phyloP scores from a whole-genome alignment of 768 basidiomycete species.

The Paxillus rubicundulus region DNA sequence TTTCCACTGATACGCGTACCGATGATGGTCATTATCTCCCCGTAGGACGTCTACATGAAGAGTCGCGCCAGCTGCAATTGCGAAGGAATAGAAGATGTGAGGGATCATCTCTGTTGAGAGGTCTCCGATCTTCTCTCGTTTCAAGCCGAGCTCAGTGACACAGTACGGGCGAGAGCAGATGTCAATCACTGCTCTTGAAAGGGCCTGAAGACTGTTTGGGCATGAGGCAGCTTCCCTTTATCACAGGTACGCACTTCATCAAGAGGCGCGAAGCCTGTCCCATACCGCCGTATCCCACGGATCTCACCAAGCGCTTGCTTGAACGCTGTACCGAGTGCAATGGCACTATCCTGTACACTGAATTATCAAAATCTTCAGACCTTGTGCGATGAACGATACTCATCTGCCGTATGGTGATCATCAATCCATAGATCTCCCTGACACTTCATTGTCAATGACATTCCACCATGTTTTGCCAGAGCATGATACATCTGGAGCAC shows the following conservation, averaged over 20 bases:
- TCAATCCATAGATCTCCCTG: constrained; percentile 97
- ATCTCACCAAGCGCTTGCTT: constrained; percentile 94
- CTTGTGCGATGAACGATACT: constrained; percentile 39
- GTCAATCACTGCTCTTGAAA: constrained; percentile 95
- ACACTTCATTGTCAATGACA: constrained; percentile 88
- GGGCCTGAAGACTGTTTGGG: constrained; percentile 54
- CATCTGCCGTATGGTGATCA: constrained; percentile 99
- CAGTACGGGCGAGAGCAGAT: constrained; percentile 98
- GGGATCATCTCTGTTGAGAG: constrained; percentile 98
- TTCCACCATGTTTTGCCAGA: constrained; percentile 93
- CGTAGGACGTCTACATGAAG: constrained; percentile 92
- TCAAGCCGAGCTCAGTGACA: constrained; percentile 83
- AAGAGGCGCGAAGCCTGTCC: constrained; percentile 93
- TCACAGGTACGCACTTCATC: constrained; percentile 70
- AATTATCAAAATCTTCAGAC: constrained; percentile 7
- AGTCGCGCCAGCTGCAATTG: constrained; percentile 93
- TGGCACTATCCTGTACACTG: constrained; percentile 77
- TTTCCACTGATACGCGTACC: constrained; percentile 46
- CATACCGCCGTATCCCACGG: constrained; percentile 91
- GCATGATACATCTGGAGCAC: constrained; percentile 89
- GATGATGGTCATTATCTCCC: constrained; percentile 97
- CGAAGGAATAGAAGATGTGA: constrained; percentile 96
- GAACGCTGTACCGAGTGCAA: constrained; percentile 86
- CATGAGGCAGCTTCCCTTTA: constrained; percentile 11
- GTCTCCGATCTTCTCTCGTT: constrained; percentile 91